phyloP scores from a whole-genome alignment of 83 land plant species.

The Picea abies region DNA sequence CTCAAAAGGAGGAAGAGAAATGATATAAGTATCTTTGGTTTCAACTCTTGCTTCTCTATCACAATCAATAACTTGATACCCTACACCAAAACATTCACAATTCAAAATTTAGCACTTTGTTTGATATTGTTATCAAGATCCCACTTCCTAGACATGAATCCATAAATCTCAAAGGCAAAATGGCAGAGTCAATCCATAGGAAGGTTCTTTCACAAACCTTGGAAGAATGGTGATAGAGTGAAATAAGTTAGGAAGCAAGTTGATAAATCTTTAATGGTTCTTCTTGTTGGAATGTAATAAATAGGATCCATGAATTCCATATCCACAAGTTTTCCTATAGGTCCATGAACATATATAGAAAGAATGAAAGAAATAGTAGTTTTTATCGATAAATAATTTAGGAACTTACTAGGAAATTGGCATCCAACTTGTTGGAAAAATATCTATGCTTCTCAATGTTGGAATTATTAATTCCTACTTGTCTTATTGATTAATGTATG shows the following conservation, averaged over 20 bases:
- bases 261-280: constrained; percentile 17
- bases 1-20: constrained; percentile 46
- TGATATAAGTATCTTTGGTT: constrained; percentile 33
- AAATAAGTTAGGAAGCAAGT: constrained; percentile 56
- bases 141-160: not conserved
- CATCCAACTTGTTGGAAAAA: no score
- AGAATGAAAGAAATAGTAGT: no score
- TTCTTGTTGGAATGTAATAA: constrained; percentile 68
- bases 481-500: no score
- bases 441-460: no score
- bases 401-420: no score
- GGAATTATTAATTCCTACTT: no score
- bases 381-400: no score
- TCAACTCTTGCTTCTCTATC: constrained; percentile 5
- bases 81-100: constrained; percentile 1
- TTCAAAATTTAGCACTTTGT: not conserved
- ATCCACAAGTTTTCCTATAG: no score
- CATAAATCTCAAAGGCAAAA: not conserved
- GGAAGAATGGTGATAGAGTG: constrained; percentile 60
- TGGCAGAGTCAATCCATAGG: not conserved
- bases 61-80: not conserved
- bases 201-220: constrained; percentile 30
- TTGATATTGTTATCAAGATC: not conserved
- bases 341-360: no score
- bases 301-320: no score